These are phyloP conservation scores for Rhizopogon roseolus DNA, from an alignment of 768 basidiomycete genomes.

Conservation along the genomic window DNA sequence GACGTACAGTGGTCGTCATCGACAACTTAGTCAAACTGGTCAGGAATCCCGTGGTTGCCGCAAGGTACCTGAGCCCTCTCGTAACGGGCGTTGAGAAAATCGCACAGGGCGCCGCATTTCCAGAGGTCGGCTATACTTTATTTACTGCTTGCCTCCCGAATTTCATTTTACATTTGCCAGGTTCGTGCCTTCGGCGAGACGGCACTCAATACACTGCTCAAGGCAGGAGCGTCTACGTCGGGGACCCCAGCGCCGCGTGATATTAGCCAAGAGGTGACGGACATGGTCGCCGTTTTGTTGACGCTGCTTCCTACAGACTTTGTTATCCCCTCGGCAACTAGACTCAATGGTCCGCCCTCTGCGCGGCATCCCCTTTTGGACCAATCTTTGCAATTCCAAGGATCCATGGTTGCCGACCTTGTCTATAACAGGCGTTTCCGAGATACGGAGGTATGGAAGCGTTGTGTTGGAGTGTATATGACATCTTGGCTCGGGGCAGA, in stretches of 20 bases:
- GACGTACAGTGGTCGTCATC: slow-evolving; percentile 89
- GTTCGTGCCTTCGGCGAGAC: slow-evolving; percentile 90
- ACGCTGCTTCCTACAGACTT: slow-evolving; percentile 52
- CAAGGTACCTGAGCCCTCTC: slow-evolving; percentile 79
- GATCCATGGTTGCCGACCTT: slow-evolving; percentile 74
- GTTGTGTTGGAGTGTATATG: slow-evolving; percentile 70
- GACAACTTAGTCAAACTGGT: slow-evolving; percentile 98
- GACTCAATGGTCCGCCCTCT: slow-evolving; percentile 47
- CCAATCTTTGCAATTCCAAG: slow-evolving; percentile 63
- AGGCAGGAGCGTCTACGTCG: slow-evolving; percentile 76
- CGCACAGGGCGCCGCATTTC: slow-evolving; percentile 88
- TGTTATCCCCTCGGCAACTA: slow-evolving; percentile 33
- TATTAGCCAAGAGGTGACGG: slow-evolving; percentile 55
- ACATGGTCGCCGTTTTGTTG: slow-evolving; percentile 50
- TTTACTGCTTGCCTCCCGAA: slow-evolving; percentile 3
- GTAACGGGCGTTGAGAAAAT: slow-evolving; percentile 91
- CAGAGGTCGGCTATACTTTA: slow-evolving; percentile 55
- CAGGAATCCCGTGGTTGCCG: slow-evolving; percentile 85
- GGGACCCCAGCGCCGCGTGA: slow-evolving; percentile 73
- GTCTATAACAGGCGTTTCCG: slow-evolving; percentile 53
- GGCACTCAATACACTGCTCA: slow-evolving; percentile 73
- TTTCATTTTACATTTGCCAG: slow-evolving; percentile 29
- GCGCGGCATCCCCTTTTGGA: slow-evolving; percentile 56
- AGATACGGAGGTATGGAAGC: slow-evolving; percentile 56
- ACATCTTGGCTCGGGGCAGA: slow-evolving; percentile 63